These are phyloP conservation scores for Talaromyces nanjingensis DNA, from an alignment of 495 filamentous ascomycete species.

Conservation along the genomic window DNA sequence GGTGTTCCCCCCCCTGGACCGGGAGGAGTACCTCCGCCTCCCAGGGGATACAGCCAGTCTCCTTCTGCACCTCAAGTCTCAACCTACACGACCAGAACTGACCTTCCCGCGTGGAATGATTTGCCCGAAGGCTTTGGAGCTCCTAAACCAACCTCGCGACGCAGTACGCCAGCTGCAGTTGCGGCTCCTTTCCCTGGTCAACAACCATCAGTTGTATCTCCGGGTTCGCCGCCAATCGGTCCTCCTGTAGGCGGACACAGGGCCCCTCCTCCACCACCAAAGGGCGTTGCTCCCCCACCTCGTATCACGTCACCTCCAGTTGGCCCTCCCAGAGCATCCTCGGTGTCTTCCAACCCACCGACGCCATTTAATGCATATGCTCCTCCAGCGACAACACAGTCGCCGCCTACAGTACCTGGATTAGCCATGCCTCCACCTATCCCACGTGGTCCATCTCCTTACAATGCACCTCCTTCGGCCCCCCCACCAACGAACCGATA, in stretches of 20 bases:
- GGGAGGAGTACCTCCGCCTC: slow-evolving; percentile 48
- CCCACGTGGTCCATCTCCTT: slow-evolving; percentile 75
- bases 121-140: slow-evolving; percentile 77
- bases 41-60: slow-evolving; percentile 50
- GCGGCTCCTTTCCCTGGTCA: slow-evolving; percentile 64
- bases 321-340: slow-evolving; percentile 31
- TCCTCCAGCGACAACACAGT: slow-evolving; percentile 45
- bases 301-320: slow-evolving; percentile 47
- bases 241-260: slow-evolving; percentile 34
- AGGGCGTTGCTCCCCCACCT: slow-evolving; percentile 43
- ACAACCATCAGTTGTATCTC: slow-evolving; percentile 46
- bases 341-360: slow-evolving; percentile 39
- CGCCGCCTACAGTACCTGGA: slow-evolving; percentile 23
- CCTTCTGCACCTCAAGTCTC: slow-evolving; percentile 44
- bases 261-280: slow-evolving; percentile 40
- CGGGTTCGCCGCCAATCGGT: slow-evolving; percentile 29
- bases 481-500: slow-evolving; percentile 75
- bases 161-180: slow-evolving; percentile 61
- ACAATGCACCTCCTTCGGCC: slow-evolving; percentile 74
- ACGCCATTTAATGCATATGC: slow-evolving; percentile 68
- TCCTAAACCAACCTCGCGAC: slow-evolving; percentile 52
- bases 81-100: slow-evolving; percentile 63
- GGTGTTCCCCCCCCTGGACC: slow-evolving; percentile 30
- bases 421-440: slow-evolving; percentile 46
- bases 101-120: slow-evolving; percentile 87